These are phyloP conservation scores for Fistulifera pelliculosa DNA, from an alignment of 108 stramenopile genomes.

Conservation along the genomic window DNA sequence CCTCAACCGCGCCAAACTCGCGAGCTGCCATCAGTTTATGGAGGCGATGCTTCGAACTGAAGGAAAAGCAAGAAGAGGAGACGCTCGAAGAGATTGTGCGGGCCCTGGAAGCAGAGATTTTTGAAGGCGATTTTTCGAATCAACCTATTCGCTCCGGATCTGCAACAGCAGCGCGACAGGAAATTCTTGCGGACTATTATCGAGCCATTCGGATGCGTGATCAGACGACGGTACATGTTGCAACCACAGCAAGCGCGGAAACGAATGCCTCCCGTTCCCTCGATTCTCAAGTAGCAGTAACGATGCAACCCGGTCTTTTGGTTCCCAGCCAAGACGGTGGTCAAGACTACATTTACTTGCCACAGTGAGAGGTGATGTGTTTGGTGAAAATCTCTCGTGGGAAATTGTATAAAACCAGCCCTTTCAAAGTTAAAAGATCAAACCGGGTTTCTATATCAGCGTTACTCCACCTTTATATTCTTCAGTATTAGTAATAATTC, in stretches of 20 bases:
- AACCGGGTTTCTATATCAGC: too few relatives aligned
- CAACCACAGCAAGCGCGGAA: neutral
- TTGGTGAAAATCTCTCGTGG: neutral
- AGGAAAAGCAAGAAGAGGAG: conserved; percentile 6
- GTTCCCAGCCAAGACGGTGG: neutral
- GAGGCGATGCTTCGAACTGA: neutral
- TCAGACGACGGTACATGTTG: neutral
- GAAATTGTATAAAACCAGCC: too few relatives aligned
- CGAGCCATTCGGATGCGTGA: neutral
- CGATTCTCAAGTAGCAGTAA: neutral
- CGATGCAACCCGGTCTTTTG: neutral
- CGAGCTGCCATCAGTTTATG: conserved; percentile 3
- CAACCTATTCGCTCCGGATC: neutral
- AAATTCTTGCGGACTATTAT: conserved; percentile 1
- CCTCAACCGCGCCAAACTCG: neutral
- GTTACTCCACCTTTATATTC: too few relatives aligned
- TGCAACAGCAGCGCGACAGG: neutral
- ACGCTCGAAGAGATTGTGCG: neutral
- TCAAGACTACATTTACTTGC: conserved; percentile 5
- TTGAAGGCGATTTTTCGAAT: neutral
- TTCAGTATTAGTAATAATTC: neutral
- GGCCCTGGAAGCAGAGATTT: neutral
- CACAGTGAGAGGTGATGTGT: neutral
- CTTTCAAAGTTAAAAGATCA: too few relatives aligned
- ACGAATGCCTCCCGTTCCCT: neutral